phyloP scores from a whole-genome alignment of 2,329 filamentous ascomycete genomes.

The Colletotrichum tropicale region DNA sequence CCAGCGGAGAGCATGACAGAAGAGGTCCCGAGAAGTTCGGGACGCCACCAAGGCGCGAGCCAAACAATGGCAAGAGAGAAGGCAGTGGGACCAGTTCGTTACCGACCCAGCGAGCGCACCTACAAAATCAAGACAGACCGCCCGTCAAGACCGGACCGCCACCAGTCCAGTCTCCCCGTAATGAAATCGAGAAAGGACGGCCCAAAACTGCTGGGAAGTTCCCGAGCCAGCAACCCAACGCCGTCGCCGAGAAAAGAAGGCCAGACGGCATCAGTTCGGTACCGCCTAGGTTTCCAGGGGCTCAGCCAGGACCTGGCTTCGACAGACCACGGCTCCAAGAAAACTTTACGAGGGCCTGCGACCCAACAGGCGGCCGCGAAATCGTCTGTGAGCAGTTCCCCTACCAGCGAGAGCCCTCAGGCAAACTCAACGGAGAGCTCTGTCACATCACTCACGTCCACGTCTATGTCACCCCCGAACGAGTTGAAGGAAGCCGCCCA shows the following conservation, averaged over 20 bases:
- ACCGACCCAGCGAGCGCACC: not conserved
- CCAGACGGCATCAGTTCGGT: not conserved
- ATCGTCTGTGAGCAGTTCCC: not conserved
- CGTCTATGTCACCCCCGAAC: slow-evolving; percentile 11
- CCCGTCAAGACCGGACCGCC: not conserved
- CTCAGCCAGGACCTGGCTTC: not conserved
- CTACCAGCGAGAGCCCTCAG: not conserved
- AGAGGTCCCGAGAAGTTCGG: not conserved
- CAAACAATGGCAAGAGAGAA: not conserved
- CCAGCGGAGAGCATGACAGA: not conserved
- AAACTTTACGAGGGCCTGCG: not conserved
- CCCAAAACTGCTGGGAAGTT: not conserved
- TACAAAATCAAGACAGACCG: not conserved
- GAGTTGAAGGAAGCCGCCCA: not conserved
- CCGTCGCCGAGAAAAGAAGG: not conserved
- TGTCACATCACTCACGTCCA: slow-evolving; percentile 16
- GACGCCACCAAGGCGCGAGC: not conserved
- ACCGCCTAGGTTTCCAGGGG: not conserved
- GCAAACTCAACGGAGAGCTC: not conserved
- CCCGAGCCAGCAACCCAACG: not conserved
- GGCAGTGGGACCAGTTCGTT: not conserved
- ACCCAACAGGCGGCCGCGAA: slow-evolving; percentile 1
- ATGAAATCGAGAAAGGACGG: not conserved
- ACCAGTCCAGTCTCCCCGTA: not conserved
- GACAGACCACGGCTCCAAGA: not conserved